phyloP scores from a whole-genome alignment of 225 moss, liverwort and hornwort genomes.

The Antitrichia curtipendula region DNA sequence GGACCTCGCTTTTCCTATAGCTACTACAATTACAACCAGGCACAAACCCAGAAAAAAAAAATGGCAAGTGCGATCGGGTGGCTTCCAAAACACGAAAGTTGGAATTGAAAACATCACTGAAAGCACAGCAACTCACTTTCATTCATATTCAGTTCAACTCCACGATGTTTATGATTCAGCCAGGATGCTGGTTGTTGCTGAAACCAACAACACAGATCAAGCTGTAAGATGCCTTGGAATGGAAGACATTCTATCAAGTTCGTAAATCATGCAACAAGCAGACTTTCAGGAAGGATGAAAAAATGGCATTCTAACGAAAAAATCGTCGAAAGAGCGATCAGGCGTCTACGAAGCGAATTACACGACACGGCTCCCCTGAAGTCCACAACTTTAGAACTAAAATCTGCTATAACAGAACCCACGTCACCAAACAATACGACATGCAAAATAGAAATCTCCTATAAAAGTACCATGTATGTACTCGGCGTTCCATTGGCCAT shows the following conservation, averaged over 20 bases:
- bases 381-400: not conserved
- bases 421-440: not conserved
- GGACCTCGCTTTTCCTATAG: not conserved
- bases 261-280: not conserved
- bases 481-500: not conserved
- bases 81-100: not conserved
- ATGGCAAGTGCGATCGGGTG: not conserved
- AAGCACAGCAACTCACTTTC: not conserved
- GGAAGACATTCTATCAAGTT: not conserved
- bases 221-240: not conserved
- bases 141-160: not conserved
- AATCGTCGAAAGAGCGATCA: not conserved
- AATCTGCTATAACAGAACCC: not conserved
- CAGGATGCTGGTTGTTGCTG: not conserved
- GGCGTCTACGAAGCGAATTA: not conserved
- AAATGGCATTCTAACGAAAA: too few relatives aligned
- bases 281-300: not conserved
- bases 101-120: not conserved
- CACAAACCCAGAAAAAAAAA: not conserved
- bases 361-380: not conserved
- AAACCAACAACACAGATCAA: not conserved
- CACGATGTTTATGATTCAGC: not conserved
- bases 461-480: not conserved
- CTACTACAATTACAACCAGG: too few relatives aligned
- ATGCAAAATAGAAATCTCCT: not conserved